These are phyloP conservation scores for Brachypodium distachyon DNA, from an alignment of 202 grass and related monocot genomes.

Conservation along the genomic window DNA sequence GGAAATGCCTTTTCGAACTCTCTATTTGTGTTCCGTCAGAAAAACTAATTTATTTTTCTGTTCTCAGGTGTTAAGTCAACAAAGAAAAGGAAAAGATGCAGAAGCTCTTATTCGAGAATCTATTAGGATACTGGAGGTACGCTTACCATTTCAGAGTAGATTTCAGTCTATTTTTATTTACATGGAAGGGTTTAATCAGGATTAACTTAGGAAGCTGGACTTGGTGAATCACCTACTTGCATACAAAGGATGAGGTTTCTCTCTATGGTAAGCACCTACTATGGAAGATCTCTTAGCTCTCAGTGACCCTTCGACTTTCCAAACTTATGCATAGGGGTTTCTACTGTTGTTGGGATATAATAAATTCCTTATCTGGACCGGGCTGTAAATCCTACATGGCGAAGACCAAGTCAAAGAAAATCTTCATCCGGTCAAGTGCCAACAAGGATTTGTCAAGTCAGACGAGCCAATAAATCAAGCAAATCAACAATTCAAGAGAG, in stretches of 20 bases:
- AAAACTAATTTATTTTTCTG: slow-evolving; percentile 13
- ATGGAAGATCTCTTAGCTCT: background rate
- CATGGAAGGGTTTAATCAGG: slow-evolving; percentile 7
- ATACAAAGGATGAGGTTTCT: slow-evolving; percentile 68
- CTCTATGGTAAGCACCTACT: slow-evolving; percentile 38
- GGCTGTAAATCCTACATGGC: too few relatives aligned
- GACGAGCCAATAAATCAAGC: too few relatives aligned
- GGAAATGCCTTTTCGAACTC: background rate
- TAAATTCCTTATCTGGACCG: too few relatives aligned
- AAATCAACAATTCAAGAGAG: too few relatives aligned
- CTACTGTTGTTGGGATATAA: too few relatives aligned
- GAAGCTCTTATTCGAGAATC: slow-evolving; percentile 73
- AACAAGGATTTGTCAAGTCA: too few relatives aligned
- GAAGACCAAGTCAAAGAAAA: too few relatives aligned
- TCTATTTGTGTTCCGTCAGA: background rate
- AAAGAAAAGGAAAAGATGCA: slow-evolving; percentile 68
- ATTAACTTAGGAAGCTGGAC: slow-evolving; percentile 67
- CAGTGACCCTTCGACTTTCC: background rate
- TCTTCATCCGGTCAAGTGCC: too few relatives aligned
- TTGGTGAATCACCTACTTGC: slow-evolving; percentile 57
- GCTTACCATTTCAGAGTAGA: slow-evolving; percentile 12
- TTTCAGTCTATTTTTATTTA: slow-evolving; percentile 2
- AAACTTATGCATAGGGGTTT: background rate
- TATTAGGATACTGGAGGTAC: slow-evolving; percentile 89
- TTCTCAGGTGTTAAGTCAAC: slow-evolving; percentile 60